Evolutionary conservation across 495 filamentous ascomycete genomes (phyloP), one percentile per base, ranked within the genome.

Genomic region (Hypomontagnella submonticulosa): DNA sequence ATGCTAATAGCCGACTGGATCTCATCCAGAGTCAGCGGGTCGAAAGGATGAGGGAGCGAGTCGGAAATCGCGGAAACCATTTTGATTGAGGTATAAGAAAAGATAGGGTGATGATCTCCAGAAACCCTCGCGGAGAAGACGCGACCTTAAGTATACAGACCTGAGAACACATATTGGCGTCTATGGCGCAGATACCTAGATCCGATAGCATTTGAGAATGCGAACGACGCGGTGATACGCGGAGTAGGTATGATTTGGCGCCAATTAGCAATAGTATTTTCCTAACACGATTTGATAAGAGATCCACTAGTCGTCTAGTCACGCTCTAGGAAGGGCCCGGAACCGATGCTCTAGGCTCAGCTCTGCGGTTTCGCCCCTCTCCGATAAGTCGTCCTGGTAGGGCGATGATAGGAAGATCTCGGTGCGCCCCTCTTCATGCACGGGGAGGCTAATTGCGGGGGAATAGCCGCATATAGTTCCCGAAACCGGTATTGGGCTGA

Each of bases 11-110:
- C 87, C 5, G 83, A 77, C 71, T 92, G 90, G 64, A 98, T 97
- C 72, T 98, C 93, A 4, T 79, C 69, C 0, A 85, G 84, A 12
- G 86, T 84, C 44, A 98, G 87, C 46, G 94, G 94, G 66, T 97
- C 93, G 63, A 97, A 87, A 10, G 94, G 94, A 72, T 98, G 89
- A 40, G 72, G 75, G 46, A 73, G 64, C 10, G 51, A 15, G 38
- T 47, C 58, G 23, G 68, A 55, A 56, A 46, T 50, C 54, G 61
- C 34, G 46, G 65, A 59, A 56, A 42, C 62, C 68, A 71, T 73
- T 16, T 40, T 65, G 44, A 50, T 36, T 15, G 13, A 34, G 16
- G n/a, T 53, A 41, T 37, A 40, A 40, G n/a, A 16, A 55, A 34
- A 18, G 19, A 58, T 56, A 32, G 23, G 42, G 10, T 44, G 42